Evolutionary conservation across 306 rosid genomes (phyloP).

Genomic region (Geum urbanum): DNA sequence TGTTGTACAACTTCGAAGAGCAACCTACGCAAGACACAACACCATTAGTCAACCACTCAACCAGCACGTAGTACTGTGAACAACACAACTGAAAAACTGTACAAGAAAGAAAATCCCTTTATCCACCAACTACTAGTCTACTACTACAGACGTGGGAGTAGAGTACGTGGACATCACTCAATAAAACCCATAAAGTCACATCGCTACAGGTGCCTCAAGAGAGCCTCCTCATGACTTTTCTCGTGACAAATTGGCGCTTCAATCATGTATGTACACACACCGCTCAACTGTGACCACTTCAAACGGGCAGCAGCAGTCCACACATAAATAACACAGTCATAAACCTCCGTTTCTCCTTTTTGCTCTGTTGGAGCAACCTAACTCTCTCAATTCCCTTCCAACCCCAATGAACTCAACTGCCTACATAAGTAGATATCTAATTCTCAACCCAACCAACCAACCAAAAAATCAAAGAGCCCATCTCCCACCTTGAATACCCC

Average conservation of each 20-base stretch:
- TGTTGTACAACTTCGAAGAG: constrained; percentile 31
- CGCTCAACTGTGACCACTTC: constrained; percentile 2
- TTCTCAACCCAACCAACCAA: neutral
- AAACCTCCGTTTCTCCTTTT: neutral
- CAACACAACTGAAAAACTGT: neutral
- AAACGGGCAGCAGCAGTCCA: neutral
- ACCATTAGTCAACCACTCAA: neutral
- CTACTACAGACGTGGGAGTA: neutral
- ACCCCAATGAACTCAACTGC: neutral
- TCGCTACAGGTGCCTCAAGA: neutral
- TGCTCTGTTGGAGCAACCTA: neutral
- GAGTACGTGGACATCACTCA: neutral
- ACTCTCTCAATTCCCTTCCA: neutral
- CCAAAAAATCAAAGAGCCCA: too few relatives aligned
- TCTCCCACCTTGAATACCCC: neutral
- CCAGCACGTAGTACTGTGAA: neutral
- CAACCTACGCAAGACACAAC: constrained; percentile 35
- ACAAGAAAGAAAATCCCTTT: neutral
- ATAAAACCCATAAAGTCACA: neutral
- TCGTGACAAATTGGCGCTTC: constrained; percentile 3
- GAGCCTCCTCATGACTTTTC: neutral
- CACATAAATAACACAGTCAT: constrained; percentile 1
- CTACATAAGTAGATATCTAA: neutral
- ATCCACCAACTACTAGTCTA: neutral
- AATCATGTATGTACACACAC: neutral